Evolutionary conservation across 805 yeast genomes (phyloP), one percentile per base, ranked within the genome.

Genomic region (Metschnikowia amazonensis): DNA sequence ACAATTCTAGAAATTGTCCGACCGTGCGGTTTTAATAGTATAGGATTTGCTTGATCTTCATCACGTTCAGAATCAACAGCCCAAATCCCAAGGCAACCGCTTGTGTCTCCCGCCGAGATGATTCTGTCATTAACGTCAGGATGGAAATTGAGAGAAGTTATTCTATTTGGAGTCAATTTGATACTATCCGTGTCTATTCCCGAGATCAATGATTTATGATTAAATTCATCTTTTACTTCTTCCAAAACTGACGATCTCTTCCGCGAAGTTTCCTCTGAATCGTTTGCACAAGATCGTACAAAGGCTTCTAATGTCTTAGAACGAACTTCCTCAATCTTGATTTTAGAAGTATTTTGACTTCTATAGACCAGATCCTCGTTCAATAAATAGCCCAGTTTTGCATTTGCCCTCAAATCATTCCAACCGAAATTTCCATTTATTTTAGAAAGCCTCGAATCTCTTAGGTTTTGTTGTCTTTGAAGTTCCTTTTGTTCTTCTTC

Each of bases 31-130:
- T 81, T 81, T 52, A 89, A 75, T 17, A 79, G 76, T 0, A 86
- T 67, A 2, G 87, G 77, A 32, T 80, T 77, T 0, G 81, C 81
- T 4, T 63, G 73, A 3, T 53, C 63, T 6, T 58, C 64, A 6
- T 64, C 68, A 2, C 61, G 64, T 9, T 62, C 63, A 64, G 72
- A 64, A 49, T 76, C 80, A 6, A 86, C 84, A 36, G 90, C 82
- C 97, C 97, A 92, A 13, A 94, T 73, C 0, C 97, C 97, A 35
- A 89, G 65, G 50, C 81, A 77, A 5, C 99, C 99, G n/a, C 69
- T 66, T 10, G 88, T 87, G 64, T 94, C 99, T 37, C 97, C 98
- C 1, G 89, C 97, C 27, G 87, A 60, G 1, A 89, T 72, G 4
- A 92, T 57, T 51, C 84, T 74, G 49, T 81, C 80, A 1, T 73